phyloP scores from a whole-genome alignment of 192 early-diverging fungal genomes.

The Dissophora globulifera region DNA sequence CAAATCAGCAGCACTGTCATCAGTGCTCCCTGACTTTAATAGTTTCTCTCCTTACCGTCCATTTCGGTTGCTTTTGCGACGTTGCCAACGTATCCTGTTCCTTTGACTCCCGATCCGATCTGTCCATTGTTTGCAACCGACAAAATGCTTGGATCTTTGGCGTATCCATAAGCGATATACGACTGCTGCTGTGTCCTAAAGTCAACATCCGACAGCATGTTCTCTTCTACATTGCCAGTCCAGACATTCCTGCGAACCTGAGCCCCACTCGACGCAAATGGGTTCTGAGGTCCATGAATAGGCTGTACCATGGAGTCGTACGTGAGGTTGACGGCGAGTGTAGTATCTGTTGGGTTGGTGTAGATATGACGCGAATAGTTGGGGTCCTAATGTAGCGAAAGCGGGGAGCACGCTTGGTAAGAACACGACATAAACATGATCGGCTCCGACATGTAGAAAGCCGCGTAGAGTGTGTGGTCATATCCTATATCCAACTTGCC shows the following conservation, averaged over 20 bases:
- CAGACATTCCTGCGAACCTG: constrained; percentile 62
- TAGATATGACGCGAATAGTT: constrained; percentile 55
- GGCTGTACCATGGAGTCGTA: constrained; percentile 67
- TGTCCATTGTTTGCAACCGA: constrained; percentile 46
- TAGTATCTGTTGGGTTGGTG: constrained; percentile 65
- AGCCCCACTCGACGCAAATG: constrained; percentile 54
- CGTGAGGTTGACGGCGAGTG: constrained; percentile 64
- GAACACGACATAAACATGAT: too few relatives aligned
- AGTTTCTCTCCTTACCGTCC: constrained; percentile 54
- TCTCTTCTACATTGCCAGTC: constrained; percentile 83
- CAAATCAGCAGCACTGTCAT: too few relatives aligned
- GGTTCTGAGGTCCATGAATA: constrained; percentile 64
- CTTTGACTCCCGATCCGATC: constrained; percentile 58
- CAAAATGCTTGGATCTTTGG: constrained; percentile 78
- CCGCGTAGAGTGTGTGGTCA: neutral
- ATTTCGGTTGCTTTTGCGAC: constrained; percentile 60
- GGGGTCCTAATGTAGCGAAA: constrained; percentile 57
- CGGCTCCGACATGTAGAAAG: too few relatives aligned
- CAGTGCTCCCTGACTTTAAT: too few relatives aligned
- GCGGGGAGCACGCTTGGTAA: too few relatives aligned
- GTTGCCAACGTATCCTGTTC: constrained; percentile 74
- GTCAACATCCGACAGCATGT: constrained; percentile 72
- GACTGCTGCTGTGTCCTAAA: constrained; percentile 90
- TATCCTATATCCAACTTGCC: too few relatives aligned
- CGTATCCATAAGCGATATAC: constrained; percentile 82